phyloP scores from a whole-genome alignment of 306 rosid genomes.

The Lathyrus sativus region DNA sequence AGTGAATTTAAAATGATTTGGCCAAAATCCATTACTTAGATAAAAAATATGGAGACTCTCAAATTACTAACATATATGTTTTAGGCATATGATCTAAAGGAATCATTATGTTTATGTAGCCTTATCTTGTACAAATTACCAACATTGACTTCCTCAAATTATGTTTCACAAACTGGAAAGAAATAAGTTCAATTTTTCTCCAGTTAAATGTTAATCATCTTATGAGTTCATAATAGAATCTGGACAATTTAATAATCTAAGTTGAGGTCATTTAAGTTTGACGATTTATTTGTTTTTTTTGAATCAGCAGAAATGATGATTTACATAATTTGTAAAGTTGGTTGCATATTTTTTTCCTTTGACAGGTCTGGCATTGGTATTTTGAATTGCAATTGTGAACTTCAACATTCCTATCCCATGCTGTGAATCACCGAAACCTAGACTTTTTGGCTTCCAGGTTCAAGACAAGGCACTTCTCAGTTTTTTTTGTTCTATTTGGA shows the following conservation, averaged over 20 bases:
- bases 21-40: too few species aligned
- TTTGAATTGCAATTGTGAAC: conserved; percentile 23
- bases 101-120: not conserved
- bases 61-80: not conserved
- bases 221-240: not conserved
- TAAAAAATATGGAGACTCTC: too few species aligned
- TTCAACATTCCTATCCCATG: not conserved
- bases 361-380: conserved; percentile 6
- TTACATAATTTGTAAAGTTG: not conserved
- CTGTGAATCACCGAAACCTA: conserved; percentile 32
- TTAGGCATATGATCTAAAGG: not conserved
- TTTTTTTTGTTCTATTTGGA: conserved; percentile 9
- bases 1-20: too few species aligned
- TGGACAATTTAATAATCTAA: not conserved
- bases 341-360: not conserved
- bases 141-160: not conserved
- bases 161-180: not conserved
- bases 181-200: not conserved
- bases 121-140: not conserved
- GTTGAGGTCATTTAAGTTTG: not conserved
- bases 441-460: conserved; percentile 30
- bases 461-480: conserved; percentile 14
- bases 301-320: not conserved
- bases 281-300: not conserved
- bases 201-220: conserved; percentile 1